Evolutionary conservation across 768 basidiomycete genomes (phyloP).

Genomic region (Leccinum subtestaceum): DNA sequence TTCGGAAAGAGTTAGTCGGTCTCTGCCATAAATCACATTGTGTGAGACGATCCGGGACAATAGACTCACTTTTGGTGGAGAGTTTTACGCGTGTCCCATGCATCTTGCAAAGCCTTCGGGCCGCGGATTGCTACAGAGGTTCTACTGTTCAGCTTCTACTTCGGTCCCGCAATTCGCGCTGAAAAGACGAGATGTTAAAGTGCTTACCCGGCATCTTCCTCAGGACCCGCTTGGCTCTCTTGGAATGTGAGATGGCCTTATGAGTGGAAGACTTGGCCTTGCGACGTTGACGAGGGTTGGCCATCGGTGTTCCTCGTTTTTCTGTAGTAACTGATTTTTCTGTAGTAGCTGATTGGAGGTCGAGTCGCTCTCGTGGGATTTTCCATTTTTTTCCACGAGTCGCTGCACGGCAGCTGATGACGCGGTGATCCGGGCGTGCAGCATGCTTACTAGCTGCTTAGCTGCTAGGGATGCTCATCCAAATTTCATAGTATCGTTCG

Average conservation of each 20-base stretch:
- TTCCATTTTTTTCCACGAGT: not conserved
- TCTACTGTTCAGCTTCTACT: constrained; percentile 5
- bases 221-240: constrained; percentile 67
- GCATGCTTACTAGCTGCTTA: too few species aligned
- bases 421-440: not conserved
- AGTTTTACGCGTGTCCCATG: constrained; percentile 87
- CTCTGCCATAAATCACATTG: not conserved
- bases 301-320: constrained; percentile 52
- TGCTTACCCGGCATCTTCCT: constrained; percentile 74
- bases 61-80: constrained; percentile 86
- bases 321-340: not conserved
- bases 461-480: too few species aligned
- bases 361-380: not conserved
- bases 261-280: constrained; percentile 80
- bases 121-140: constrained; percentile 64
- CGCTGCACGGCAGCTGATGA: too few species aligned
- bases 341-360: not conserved
- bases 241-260: constrained; percentile 69
- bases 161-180: not conserved
- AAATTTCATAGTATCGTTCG: not conserved
- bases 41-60: not conserved
- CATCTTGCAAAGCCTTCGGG: constrained; percentile 75
- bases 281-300: constrained; percentile 89
- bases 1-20: constrained; percentile 4
- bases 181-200: not conserved